Conservation (phyloP, 2,329 filamentous ascomycete species). For the Orbilia oligospora region DNA sequence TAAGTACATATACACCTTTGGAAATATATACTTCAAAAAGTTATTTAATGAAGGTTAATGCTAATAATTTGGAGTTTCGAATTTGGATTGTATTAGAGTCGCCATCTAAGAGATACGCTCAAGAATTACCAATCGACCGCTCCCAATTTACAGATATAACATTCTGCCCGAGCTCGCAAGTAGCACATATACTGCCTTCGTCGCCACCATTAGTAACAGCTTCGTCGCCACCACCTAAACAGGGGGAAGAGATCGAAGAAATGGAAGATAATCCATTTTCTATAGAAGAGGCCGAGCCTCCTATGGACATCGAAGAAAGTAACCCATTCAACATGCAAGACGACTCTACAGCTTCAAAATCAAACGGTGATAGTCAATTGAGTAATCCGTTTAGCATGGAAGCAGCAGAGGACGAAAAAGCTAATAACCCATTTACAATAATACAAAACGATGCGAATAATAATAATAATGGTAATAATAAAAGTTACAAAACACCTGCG, state of each 20-base stretch:
- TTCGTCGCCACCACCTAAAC: slow-evolving; percentile 18
- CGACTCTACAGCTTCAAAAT: slow-evolving; percentile 2
- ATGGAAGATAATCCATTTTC: slow-evolving; percentile 49
- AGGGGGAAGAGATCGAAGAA: not conserved
- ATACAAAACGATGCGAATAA: slow-evolving; percentile 11
- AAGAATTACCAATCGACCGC: slow-evolving; percentile 42
- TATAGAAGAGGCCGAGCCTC: slow-evolving; percentile 31
- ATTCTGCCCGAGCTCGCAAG: slow-evolving; percentile 55
- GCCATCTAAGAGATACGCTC: slow-evolving; percentile 63
- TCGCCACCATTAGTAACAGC: slow-evolving; percentile 39
- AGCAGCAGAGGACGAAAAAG: not conserved
- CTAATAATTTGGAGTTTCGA: slow-evolving; percentile 64
- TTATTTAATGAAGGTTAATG: too few species aligned
- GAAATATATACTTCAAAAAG: not conserved
- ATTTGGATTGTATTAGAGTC: slow-evolving; percentile 55
- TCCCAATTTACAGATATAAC: slow-evolving; percentile 50
- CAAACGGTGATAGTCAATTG: slow-evolving; percentile 5
- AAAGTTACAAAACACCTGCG: not conserved
- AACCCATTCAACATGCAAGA: slow-evolving; percentile 50
- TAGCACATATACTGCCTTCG: slow-evolving; percentile 36
- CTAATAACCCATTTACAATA: slow-evolving; percentile 28
- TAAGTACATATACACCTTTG: not conserved
- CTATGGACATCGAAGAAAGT: slow-evolving; percentile 6
- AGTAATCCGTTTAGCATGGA: slow-evolving; percentile 27
- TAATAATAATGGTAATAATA: too few species aligned